Evolutionary conservation across 2,329 filamentous ascomycete genomes (phyloP).

Genomic region (Drechslerella dactyloides): DNA sequence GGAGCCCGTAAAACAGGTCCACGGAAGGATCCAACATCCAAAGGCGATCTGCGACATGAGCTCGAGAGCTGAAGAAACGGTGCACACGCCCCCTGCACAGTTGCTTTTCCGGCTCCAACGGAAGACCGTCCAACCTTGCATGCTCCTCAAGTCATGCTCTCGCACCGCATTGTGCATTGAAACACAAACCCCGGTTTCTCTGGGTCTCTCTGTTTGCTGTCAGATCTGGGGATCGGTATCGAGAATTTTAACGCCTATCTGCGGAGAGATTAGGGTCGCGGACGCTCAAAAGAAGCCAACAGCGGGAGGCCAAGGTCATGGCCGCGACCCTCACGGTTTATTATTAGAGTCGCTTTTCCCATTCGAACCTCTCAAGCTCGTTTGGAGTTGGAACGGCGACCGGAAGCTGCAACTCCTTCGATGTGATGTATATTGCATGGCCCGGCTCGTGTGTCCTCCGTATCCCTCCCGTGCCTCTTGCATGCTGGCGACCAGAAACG

Average conservation of each 20-base stretch:
- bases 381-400: not conserved
- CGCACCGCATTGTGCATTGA: slow-evolving; percentile 1
- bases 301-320: not conserved
- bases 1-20: no score
- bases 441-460: not conserved
- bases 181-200: not conserved
- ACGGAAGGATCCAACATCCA: no score
- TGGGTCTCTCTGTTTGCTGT: not conserved
- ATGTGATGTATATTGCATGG: slow-evolving; percentile 1
- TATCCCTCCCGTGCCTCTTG: not conserved
- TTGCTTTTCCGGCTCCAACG: no score
- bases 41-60: no score
- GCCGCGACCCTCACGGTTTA: not conserved
- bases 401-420: not conserved
- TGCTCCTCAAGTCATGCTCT: not conserved
- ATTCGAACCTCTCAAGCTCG: not conserved
- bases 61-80: no score
- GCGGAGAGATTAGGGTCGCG: not conserved
- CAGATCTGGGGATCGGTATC: not conserved
- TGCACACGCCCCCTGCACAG: no score
- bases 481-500: not conserved
- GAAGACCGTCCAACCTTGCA: not conserved
- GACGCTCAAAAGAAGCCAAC: not conserved
- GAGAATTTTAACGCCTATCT: not conserved
- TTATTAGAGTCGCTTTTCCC: slow-evolving; percentile 3